Evolutionary conservation across 2,329 filamentous ascomycete species (phyloP), one percentile per base, ranked within the genome.

Genomic region (Exophiala dermatitidis): DNA sequence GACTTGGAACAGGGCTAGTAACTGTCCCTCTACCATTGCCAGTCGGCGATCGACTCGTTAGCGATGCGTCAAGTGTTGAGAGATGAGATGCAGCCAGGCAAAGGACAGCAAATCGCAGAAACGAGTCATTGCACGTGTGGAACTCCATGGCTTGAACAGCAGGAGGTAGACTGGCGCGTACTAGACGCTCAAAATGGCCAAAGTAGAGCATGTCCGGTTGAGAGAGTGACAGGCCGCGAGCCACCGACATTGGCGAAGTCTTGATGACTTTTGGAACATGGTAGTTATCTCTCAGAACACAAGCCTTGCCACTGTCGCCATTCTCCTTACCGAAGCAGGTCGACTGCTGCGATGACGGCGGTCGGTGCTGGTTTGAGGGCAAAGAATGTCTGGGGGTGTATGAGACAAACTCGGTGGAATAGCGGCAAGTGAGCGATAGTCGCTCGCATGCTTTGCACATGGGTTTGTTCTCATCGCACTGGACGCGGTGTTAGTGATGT

Each of bases 391-490:
- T 26, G 8, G 26, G 6, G 28, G 43, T 10, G 19, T 28, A 40
- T 10, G 42, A 53, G 19, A 46, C 26, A 44, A 50, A 50, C 26
- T 51, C 48, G 19, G 19, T 30, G 6, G 26, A 19, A 40, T 55
- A 55, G 19, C 12, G 4, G 38, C 53, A 55, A 12, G 30, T 8
- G 19, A 47, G 26, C 26, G 42, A 12, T n/a, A 55, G 53, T 7
- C 53, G 19, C 19, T 31, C 12, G 38, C 53, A 55, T 3, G 48
- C 48, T 4, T 32, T 28, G 36, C 53, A 55, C 2, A 32, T 33
- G 1, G 53, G 53, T 37, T 38, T 55, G 29, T 3, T 29, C 36
- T 55, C 53, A 41, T 55, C 48, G 31, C 53, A 55, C 53, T 55
- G 26, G 19, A 6, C 10, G 12, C 12, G 19, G 12, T 19, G 6